Percentiles rank a stretch among this genome's conserved stretches.
Conservation (phyloP, 257 asterid species). For the Solanum infundibuliforme region DNA sequence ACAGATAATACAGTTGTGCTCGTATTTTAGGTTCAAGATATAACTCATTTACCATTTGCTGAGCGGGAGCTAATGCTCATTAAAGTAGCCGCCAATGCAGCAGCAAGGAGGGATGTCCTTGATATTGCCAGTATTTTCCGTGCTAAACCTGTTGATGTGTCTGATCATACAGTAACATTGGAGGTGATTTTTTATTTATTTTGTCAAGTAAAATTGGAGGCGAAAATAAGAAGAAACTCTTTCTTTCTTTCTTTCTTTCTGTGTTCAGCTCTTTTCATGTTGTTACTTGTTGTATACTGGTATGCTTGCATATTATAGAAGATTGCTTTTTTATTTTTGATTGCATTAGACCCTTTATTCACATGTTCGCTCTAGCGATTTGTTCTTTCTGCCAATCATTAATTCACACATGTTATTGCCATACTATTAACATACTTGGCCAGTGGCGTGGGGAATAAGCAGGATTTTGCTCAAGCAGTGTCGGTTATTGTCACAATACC, state of each 20-base stretch:
- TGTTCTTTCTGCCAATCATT: background rate
- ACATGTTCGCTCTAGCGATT: background rate
- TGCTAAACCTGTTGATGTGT: constrained; percentile 86
- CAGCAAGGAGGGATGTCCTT: constrained; percentile 80
- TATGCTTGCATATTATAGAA: background rate
- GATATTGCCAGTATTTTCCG: constrained; percentile 84
- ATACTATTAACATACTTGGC: background rate
- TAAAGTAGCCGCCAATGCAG: constrained; percentile 71
- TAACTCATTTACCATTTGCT: constrained; percentile 76
- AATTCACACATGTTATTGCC: background rate
- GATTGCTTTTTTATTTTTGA: background rate
- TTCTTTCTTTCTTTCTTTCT: background rate
- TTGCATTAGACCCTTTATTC: background rate
- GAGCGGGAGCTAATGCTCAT: constrained; percentile 89
- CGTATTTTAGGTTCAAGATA: constrained; percentile 50
- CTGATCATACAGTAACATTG: constrained; percentile 80
- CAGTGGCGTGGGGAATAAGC: background rate
- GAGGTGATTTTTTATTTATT: constrained; percentile 38
- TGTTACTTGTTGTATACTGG: background rate
- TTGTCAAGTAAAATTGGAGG: constrained; percentile 48
- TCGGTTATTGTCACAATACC: background rate
- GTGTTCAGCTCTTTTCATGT: background rate
- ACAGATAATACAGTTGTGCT: background rate
- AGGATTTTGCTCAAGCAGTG: background rate
- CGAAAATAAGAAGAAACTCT: background rate